phyloP scores from a whole-genome alignment of 2,329 filamentous ascomycete genomes.

The Polychaeton citri region DNA sequence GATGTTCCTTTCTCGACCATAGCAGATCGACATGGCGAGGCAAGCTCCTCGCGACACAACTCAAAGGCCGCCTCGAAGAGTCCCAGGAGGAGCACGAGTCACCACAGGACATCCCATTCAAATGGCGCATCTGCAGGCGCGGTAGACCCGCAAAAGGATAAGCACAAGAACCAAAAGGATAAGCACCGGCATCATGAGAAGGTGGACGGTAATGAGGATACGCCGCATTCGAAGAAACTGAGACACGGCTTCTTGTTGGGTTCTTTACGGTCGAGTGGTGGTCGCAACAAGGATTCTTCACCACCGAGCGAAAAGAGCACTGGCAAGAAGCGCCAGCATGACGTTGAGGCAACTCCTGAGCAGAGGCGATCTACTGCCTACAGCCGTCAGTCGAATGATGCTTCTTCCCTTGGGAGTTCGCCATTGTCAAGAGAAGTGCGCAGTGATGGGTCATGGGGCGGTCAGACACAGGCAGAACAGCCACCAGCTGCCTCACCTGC shows the following conservation, averaged over 20 bases:
- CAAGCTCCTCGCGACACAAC: not conserved
- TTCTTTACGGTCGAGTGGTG: not conserved
- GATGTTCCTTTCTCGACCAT: not conserved
- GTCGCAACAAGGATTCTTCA: not conserved
- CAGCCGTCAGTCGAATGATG: not conserved
- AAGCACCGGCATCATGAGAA: not conserved
- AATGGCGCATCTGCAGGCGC: no score
- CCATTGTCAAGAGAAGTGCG: conserved; percentile 14
- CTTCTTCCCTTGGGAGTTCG: conserved; percentile 14
- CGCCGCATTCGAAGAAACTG: not conserved
- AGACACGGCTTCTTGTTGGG: not conserved
- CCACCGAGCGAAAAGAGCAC: not conserved
- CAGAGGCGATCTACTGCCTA: not conserved
- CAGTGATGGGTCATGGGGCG: conserved; percentile 2
- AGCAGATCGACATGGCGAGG: not conserved
- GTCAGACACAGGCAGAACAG: conserved; percentile 2
- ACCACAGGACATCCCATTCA: no score
- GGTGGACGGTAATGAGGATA: not conserved
- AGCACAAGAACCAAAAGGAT: no score
- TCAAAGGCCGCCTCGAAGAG: not conserved
- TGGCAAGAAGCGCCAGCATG: not conserved
- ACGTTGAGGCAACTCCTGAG: not conserved
- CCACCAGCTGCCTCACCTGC: conserved; percentile 30
- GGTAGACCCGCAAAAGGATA: no score
- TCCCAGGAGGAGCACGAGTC: no score